phyloP scores from a whole-genome alignment of 345 rosid genomes.

The Euclidium syriacum region DNA sequence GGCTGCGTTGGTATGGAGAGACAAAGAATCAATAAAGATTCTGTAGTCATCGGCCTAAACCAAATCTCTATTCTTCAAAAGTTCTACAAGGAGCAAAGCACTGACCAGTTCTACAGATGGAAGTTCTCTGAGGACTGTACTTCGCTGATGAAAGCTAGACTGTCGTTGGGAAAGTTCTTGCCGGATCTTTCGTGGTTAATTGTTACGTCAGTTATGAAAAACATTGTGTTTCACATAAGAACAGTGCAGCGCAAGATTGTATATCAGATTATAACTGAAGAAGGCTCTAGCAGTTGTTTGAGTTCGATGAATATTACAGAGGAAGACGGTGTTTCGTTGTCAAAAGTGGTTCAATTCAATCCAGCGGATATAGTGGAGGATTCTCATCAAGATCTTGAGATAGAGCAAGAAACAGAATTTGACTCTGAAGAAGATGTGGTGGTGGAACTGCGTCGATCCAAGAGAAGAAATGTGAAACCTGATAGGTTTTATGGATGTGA shows the following conservation, averaged over 20 bases:
- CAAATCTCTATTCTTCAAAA: constrained; percentile 63
- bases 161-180: constrained; percentile 58
- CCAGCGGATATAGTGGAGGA: constrained; percentile 27
- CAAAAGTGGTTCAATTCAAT: constrained; percentile 39
- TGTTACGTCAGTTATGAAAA: constrained; percentile 54
- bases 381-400: constrained; percentile 17
- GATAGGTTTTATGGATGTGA: constrained; percentile 21
- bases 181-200: constrained; percentile 67
- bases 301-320: constrained; percentile 45
- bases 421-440: constrained; percentile 31
- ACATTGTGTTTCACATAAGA: constrained; percentile 45
- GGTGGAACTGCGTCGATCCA: constrained; percentile 44
- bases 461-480: constrained; percentile 25
- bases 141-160: constrained; percentile 42
- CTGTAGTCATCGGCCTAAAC: constrained; percentile 43
- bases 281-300: constrained; percentile 27
- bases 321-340: constrained; percentile 42
- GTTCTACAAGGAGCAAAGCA: constrained; percentile 42
- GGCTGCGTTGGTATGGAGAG: constrained; percentile 60
- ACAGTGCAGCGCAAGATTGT: constrained; percentile 56
- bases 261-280: constrained; percentile 52
- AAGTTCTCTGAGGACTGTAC: constrained; percentile 58
- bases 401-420: constrained; percentile 20
- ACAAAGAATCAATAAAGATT: constrained; percentile 44
- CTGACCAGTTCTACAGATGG: constrained; percentile 60